Evolutionary conservation across 108 stramenopile species (phyloP), one percentile per base, ranked within the genome.

Genomic region (Cyclostephanos invisitatus): DNA sequence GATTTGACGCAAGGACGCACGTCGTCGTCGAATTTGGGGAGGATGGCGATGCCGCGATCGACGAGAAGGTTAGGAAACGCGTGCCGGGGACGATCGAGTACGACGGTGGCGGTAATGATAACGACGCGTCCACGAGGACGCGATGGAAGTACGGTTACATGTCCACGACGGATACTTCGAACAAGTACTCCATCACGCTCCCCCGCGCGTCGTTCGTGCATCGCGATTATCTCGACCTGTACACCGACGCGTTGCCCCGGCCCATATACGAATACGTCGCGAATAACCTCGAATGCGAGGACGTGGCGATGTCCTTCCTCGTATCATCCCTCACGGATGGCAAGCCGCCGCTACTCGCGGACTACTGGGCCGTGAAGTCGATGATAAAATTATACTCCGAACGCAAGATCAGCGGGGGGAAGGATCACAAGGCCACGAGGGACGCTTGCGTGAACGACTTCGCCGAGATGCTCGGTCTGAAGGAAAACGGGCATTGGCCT

Each of bases 301-400:
- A 95, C 46, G 86, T 95, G 68, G 91, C 91, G 58, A 87, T 95
- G 89, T 85, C 77, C 38, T 88, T 90, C 66, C 78, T 87, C 50
- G 81, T 95, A 24, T 91, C 90, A 7, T 80, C 87, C 0, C 58
- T 82, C 22, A 92, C 91, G 17, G 62, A 78, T 29, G 93, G 91
- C 2, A 75, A 78, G 47, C 86, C 88, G 5, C 89, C 93, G 0
- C 71, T 92, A 18, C 60, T 95, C 38, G 89, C 91, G 14, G 91
- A 95, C 55, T 80, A 79, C 38, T 95, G 93, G 93, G 87, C 91
- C 10, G 81, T 86, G 24, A 80, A 83, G 29, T 72, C 61, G 48
- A 76, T 87, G 75, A 67, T 89, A 14, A 89, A 95, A 47, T 48
- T 95, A 50, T 77, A 89, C 57, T 78, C 84, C 11, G 60, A 72